Conservation (phyloP, 2,329 filamentous ascomycete genomes). For the Neopestalotiopsis rosae region DNA sequence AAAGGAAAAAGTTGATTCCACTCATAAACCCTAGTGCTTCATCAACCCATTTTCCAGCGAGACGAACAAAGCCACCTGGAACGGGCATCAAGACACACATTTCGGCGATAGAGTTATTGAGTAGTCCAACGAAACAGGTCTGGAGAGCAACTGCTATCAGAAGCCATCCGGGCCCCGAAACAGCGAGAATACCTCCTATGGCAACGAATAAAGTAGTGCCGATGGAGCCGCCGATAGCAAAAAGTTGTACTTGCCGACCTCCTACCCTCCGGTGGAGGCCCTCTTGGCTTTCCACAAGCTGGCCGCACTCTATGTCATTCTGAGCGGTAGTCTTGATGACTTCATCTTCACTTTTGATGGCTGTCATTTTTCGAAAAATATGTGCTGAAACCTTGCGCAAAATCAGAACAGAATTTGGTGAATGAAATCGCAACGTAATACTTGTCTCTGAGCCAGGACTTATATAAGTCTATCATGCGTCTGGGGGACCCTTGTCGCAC, state of each 20-base stretch:
- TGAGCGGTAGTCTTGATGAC: too few species aligned
- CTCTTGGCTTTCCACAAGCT: too few species aligned
- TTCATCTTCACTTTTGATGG: too few species aligned
- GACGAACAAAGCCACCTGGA: conserved; percentile 66
- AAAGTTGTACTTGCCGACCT: conserved; percentile 52
- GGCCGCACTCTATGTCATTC: too few species aligned
- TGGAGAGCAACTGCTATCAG: conserved; percentile 63
- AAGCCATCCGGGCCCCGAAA: conserved; percentile 53
- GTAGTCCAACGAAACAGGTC: conserved; percentile 58
- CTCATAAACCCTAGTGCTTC: conserved; percentile 66
- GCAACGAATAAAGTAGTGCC: conserved; percentile 61
- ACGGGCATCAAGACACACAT: conserved; percentile 69
- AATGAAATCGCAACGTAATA: too few species aligned
- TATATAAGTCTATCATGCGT: too few species aligned
- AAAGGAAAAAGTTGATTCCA: conserved; percentile 50
- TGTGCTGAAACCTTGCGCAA: too few species aligned
- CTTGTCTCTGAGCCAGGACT: too few species aligned
- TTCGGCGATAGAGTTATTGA: conserved; percentile 71
- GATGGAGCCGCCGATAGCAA: conserved; percentile 59
- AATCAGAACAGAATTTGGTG: too few species aligned
- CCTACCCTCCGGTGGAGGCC: too few species aligned
- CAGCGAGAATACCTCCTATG: conserved; percentile 57
- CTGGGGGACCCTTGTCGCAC: neutral
- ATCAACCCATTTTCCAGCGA: conserved; percentile 70
- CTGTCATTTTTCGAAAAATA: too few species aligned